Percentiles rank a stretch among this genome's conserved stretches.
Conservation (phyloP, 225 moss, liverwort and hornwort genomes). For the Antitrichia curtipendula region DNA sequence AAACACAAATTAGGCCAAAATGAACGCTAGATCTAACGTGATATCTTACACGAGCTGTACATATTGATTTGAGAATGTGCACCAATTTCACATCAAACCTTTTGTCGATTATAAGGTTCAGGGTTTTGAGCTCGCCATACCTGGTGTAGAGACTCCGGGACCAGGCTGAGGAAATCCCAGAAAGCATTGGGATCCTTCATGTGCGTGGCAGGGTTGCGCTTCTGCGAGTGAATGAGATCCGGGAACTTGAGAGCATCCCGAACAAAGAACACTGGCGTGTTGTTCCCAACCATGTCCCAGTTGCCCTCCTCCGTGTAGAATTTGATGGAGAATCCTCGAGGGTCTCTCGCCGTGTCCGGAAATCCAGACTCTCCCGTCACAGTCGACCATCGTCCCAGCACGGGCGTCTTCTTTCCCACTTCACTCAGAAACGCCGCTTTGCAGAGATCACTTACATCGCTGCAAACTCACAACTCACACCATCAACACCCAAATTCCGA, state of each 20-base stretch:
- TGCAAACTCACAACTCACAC: not conserved
- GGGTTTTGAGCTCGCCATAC: not conserved
- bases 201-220: conserved; percentile 68
- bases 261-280: conserved; percentile 83
- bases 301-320: conserved; percentile 88
- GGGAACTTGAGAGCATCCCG: conserved; percentile 72
- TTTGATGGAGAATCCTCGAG: conserved; percentile 69
- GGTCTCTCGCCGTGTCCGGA: conserved; percentile 58
- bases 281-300: conserved; percentile 94
- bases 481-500: not conserved
- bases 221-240: conserved; percentile 82
- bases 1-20: not conserved
- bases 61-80: too few species aligned
- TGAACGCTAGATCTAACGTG: not conserved
- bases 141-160: conserved; percentile 79
- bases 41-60: not conserved
- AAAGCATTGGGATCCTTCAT: conserved; percentile 74
- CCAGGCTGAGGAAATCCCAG: conserved; percentile 82
- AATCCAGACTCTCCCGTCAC: conserved; percentile 34
- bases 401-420: conserved; percentile 71
- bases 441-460: conserved; percentile 55
- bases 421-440: conserved; percentile 48
- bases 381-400: conserved; percentile 61
- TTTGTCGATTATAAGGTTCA: too few species aligned
- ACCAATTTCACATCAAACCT: not conserved